Evolutionary conservation across 2,329 filamentous ascomycete species (phyloP).

Genomic region (Colletotrichum orbiculare): DNA sequence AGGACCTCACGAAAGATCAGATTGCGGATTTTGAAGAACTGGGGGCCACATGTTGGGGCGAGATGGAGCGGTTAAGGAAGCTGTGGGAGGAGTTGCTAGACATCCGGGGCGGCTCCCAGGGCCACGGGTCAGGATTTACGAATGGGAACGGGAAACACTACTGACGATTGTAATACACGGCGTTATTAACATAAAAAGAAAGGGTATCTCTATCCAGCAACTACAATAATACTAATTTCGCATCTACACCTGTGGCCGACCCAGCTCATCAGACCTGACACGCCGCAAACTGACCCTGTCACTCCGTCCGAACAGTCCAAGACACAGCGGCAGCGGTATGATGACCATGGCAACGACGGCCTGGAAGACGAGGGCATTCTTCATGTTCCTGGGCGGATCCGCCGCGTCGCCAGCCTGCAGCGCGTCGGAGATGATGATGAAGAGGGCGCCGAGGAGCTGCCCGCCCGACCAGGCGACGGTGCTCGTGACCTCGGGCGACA

Average conservation of each 20-base stretch:
- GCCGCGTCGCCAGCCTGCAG: constrained; percentile 67
- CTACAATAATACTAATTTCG: constrained; percentile 1
- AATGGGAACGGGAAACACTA: constrained; percentile 5
- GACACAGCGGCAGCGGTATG: constrained; percentile 73
- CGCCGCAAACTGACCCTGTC: constrained; percentile 63
- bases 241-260: background rate
- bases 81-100: constrained; percentile 69
- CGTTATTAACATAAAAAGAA: constrained; percentile 19
- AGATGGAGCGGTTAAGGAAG: constrained; percentile 77
- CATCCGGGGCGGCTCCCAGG: constrained; percentile 1
- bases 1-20: constrained; percentile 69
- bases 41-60: constrained; percentile 71
- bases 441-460: constrained; percentile 85
- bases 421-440: constrained; percentile 85
- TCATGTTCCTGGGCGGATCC: constrained; percentile 77
- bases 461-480: constrained; percentile 88
- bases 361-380: constrained; percentile 79
- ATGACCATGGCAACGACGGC: constrained; percentile 75
- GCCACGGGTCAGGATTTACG: background rate
- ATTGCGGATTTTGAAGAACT: constrained; percentile 70
- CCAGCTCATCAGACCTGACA: constrained; percentile 53
- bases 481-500: constrained; percentile 85
- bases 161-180: background rate
- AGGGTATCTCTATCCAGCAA: constrained; percentile 8
- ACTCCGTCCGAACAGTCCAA: constrained; percentile 76